These are phyloP conservation scores for Naganishia cerealis DNA, from an alignment of 1,284 basidiomycete species.

Conservation along the genomic window DNA sequence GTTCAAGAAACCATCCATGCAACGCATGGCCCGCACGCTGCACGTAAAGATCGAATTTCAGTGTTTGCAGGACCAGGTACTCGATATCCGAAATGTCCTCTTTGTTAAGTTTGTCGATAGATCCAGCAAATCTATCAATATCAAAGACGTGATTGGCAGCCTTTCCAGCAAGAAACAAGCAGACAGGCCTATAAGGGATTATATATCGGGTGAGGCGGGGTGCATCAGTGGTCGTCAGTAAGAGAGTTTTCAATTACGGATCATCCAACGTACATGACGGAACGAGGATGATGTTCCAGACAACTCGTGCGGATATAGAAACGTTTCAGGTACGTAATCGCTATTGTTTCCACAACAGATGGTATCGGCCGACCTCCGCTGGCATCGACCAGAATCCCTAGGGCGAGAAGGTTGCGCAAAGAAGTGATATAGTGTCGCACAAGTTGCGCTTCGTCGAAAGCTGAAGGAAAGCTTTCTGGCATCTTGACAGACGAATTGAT, in stretches of 20 bases:
- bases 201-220: not conserved
- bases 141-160: conserved; percentile 91
- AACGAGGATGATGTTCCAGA: conserved; percentile 99
- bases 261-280: conserved; percentile 75
- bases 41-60: conserved; percentile 88
- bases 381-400: conserved; percentile 48
- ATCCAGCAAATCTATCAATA: conserved; percentile 75
- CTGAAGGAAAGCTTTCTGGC: conserved; percentile 62
- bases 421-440: conserved; percentile 87
- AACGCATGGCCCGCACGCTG: conserved; percentile 86
- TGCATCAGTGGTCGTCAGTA: conserved; percentile 3
- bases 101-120: conserved; percentile 74
- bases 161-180: conserved; percentile 92
- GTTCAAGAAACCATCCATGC: conserved; percentile 85
- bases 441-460: conserved; percentile 81
- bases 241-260: not conserved
- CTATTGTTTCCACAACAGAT: conserved; percentile 89
- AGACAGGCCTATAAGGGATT: conserved; percentile 71
- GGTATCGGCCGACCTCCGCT: conserved; percentile 63
- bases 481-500: conserved; percentile 39
- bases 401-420: conserved; percentile 73
- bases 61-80: conserved; percentile 89
- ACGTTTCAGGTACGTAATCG: conserved; percentile 85
- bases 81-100: conserved; percentile 87
- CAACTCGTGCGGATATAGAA: conserved; percentile 98